These are phyloP conservation scores for Fistulinella cinereoalba DNA, from an alignment of 1,284 basidiomycete species.

Conservation along the genomic window DNA sequence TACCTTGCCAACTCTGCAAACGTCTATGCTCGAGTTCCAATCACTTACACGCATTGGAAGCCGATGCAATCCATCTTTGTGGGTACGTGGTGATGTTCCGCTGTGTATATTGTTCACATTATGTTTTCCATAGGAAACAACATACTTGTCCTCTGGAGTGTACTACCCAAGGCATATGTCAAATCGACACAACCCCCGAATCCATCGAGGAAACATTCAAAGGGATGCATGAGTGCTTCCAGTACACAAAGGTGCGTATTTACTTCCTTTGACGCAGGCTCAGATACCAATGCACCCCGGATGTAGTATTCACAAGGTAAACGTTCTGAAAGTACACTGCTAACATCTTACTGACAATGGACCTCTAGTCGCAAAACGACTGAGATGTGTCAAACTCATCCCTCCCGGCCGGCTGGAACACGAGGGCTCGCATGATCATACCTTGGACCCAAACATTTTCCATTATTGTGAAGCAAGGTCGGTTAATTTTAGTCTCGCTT, in stretches of 20 bases:
- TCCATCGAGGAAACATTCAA: conserved; percentile 57
- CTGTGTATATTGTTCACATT: neutral
- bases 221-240: conserved; percentile 45
- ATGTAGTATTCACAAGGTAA: conserved; percentile 31
- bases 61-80: conserved; percentile 50
- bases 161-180: conserved; percentile 46
- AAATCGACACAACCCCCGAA: conserved; percentile 55
- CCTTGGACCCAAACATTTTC: conserved; percentile 38
- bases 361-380: conserved; percentile 44
- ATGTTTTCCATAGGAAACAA: conserved; percentile 40
- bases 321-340: neutral
- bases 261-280: neutral
- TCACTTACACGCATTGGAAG: conserved; percentile 52
- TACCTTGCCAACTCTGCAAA: conserved; percentile 53
- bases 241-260: conserved; percentile 45
- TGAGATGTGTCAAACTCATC: conserved; percentile 47
- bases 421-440: conserved; percentile 48
- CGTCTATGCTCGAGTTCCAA: conserved; percentile 46
- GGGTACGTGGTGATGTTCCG: conserved; percentile 40
- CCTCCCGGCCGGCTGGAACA: conserved; percentile 43
- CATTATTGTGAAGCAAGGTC: conserved; percentile 53
- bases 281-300: no score
- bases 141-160: conserved; percentile 48
- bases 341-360: neutral
- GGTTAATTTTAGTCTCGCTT: neutral